Evolutionary conservation across 1,284 basidiomycete genomes (phyloP), one percentile per base, ranked within the genome.

Genomic region (Hymenochaete sp.): DNA sequence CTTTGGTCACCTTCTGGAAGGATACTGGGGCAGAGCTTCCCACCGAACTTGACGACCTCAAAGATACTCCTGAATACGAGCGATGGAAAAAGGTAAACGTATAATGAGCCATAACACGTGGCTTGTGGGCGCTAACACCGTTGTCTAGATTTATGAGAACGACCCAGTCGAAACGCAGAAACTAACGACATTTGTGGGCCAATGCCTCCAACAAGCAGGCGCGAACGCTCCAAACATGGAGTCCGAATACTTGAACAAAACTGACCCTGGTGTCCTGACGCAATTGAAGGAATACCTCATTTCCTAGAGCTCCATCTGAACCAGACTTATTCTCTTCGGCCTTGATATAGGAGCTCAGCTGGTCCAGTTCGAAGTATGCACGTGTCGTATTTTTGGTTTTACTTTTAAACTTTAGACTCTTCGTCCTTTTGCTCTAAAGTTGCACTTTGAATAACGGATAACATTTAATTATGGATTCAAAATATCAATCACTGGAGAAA

Each of bases 101-200:
- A 38, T 21, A 19, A 18, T 19, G n/a, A n/a, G n/a, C n/a, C n/a
- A 19, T 8, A 21, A 5, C 14, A 28, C 26, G n/a, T 27, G 3
- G n/a, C 25, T 3, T 18, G 2, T 41, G 51, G 21, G 19, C 22
- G 21, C 27, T 48, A 42, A 40, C 49, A 13, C 48, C 29, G 33
- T 8, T 48, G 13, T n/a, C 19, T 40, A 89, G 86, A 57, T 79
- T 8, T 82, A 75, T 53, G 71, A 82, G 16, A 67, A 62, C 25
- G 86, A 90, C 59, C 78, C 79, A 0, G 75, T 86, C 22, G 76
- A 80, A 29, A 78, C 69, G 2, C 66, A 69, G 2, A 72, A 73
- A 32, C 71, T 90, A 14, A 76, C 75, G 14, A 58, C 65, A 6
- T 85, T 70, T 57, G 63, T 90, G 44, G 70, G 66, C 3, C 63